A percentile compares a stretch with the other conserved stretches of the same genome.
phyloP scores from a whole-genome alignment of 106 monocot species.

The Phalaenopsis aphrodite region DNA sequence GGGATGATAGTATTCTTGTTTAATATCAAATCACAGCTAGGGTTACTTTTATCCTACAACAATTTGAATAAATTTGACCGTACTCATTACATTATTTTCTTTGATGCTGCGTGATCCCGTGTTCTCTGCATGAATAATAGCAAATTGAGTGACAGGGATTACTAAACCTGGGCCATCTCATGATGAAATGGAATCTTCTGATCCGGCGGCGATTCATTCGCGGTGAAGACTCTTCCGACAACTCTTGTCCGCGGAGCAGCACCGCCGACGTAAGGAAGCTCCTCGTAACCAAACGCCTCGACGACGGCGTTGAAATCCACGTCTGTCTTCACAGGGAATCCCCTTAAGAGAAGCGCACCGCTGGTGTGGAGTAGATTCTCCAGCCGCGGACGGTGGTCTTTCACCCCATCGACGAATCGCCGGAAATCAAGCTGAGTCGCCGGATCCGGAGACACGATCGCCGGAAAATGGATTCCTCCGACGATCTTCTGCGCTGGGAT shows the following conservation, averaged over 20 bases:
- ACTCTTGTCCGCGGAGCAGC: slow-evolving; percentile 82
- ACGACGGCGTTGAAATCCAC: slow-evolving; percentile 65
- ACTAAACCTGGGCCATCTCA: slow-evolving; percentile 76
- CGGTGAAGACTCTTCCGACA: slow-evolving; percentile 83
- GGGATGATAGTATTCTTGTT: no score
- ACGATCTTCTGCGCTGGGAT: slow-evolving; percentile 48
- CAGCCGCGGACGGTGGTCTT: slow-evolving; percentile 26
- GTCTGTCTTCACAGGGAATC: slow-evolving; percentile 52
- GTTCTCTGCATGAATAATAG: no score
- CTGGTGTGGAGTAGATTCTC: slow-evolving; percentile 43
- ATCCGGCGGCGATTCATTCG: slow-evolving; percentile 90
- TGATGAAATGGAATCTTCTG: slow-evolving; percentile 92
- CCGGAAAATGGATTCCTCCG: slow-evolving; percentile 46
- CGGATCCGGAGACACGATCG: slow-evolving; percentile 34
- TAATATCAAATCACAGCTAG: no score
- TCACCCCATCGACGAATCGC: slow-evolving; percentile 30
- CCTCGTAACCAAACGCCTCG: slow-evolving; percentile 73
- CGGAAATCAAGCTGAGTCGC: slow-evolving; percentile 15
- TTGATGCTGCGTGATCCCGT: no score
- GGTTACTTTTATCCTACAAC: no score
- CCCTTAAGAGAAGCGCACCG: slow-evolving; percentile 69
- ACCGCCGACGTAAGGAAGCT: slow-evolving; percentile 80
- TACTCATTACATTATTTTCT: no score
- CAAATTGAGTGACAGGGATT: no score
- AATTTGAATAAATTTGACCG: no score